phyloP scores from a whole-genome alignment of 2,329 filamentous ascomycete genomes.

The Lecanicillium sp. region DNA sequence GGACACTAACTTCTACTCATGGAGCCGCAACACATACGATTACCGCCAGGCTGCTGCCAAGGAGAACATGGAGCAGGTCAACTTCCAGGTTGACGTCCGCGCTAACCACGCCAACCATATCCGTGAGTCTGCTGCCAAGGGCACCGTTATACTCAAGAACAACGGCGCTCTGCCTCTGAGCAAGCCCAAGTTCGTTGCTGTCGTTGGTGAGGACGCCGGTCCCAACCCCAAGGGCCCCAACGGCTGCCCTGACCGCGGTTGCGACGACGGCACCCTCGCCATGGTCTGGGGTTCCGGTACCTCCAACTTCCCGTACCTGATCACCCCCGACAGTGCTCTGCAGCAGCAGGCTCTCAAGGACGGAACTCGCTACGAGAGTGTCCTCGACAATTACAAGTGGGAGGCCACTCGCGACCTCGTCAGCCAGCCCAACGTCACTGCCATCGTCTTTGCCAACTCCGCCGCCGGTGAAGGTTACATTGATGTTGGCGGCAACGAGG shows the following conservation, averaged over 20 bases:
- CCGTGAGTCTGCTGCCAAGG: conserved; percentile 69
- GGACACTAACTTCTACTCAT: conserved; percentile 79
- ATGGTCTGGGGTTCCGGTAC: conserved; percentile 79
- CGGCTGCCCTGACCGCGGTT: conserved; percentile 64
- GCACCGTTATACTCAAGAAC: conserved; percentile 89
- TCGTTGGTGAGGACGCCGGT: conserved; percentile 80
- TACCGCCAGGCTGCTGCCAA: conserved; percentile 58
- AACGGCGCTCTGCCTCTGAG: conserved; percentile 68
- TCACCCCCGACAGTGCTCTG: conserved; percentile 67
- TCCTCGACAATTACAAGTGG: conserved; percentile 60
- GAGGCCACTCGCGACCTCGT: conserved; percentile 56
- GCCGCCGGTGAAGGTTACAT: conserved; percentile 85
- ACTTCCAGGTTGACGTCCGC: conserved; percentile 80
- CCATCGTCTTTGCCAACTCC: conserved; percentile 87
- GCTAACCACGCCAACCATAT: conserved; percentile 66
- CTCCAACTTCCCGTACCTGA: conserved; percentile 67
- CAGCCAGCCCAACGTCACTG: conserved; percentile 55
- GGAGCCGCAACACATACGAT: conserved; percentile 72
- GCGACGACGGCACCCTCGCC: conserved; percentile 55
- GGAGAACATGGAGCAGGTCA: conserved; percentile 60
- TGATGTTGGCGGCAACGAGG: conserved; percentile 71
- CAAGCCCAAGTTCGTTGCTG: conserved; percentile 66
- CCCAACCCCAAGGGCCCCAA: conserved; percentile 71
- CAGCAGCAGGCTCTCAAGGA: conserved; percentile 56
- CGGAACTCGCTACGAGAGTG: conserved; percentile 55